A percentile compares a stretch with the other conserved stretches of the same genome.
Conservation (phyloP, 2,329 filamentous ascomycete species). For the Colletotrichum tamarilloi region DNA sequence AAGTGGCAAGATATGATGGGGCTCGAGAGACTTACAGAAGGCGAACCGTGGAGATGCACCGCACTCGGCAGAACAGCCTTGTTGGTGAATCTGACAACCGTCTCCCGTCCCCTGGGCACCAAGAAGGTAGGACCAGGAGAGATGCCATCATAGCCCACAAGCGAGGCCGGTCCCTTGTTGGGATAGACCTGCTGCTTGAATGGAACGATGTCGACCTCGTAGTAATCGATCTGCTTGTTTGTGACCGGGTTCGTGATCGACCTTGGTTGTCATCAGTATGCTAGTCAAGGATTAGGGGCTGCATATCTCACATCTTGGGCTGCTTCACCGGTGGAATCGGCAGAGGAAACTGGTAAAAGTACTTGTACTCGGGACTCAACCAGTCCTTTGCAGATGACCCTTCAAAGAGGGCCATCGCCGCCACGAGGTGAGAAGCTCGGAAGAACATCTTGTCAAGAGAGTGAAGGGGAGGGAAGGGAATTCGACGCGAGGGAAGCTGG, state of each 20-base stretch:
- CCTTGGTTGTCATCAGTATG: not conserved
- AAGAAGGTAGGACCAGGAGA: slow-evolving; percentile 65
- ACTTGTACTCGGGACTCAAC: slow-evolving; percentile 48
- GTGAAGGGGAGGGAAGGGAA: not conserved
- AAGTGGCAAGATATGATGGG: slow-evolving; percentile 1
- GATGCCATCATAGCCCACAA: slow-evolving; percentile 64
- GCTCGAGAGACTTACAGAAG: slow-evolving; percentile 41
- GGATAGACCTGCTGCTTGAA: slow-evolving; percentile 51
- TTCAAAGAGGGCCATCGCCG: slow-evolving; percentile 20
- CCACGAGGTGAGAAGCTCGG: slow-evolving; percentile 3
- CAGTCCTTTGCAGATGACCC: slow-evolving; percentile 35
- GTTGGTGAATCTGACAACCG: slow-evolving; percentile 65
- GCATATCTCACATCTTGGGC: slow-evolving; percentile 48
- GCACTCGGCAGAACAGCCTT: slow-evolving; percentile 54
- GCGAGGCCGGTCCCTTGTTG: slow-evolving; percentile 42
- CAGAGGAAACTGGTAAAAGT: slow-evolving; percentile 52
- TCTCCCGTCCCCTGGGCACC: slow-evolving; percentile 60
- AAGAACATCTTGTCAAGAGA: slow-evolving; percentile 9
- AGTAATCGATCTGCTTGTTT: slow-evolving; percentile 46
- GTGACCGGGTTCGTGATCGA: slow-evolving; percentile 40
- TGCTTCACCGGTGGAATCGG: slow-evolving; percentile 57
- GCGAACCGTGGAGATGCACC: slow-evolving; percentile 67
- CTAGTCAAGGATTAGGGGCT: not conserved
- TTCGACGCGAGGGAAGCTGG: not conserved
- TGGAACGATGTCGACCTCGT: slow-evolving; percentile 46